Percentiles rank a stretch among this genome's conserved stretches.
Conservation (phyloP, 257 asterid genomes). For the Nicotiana sylvestris region DNA sequence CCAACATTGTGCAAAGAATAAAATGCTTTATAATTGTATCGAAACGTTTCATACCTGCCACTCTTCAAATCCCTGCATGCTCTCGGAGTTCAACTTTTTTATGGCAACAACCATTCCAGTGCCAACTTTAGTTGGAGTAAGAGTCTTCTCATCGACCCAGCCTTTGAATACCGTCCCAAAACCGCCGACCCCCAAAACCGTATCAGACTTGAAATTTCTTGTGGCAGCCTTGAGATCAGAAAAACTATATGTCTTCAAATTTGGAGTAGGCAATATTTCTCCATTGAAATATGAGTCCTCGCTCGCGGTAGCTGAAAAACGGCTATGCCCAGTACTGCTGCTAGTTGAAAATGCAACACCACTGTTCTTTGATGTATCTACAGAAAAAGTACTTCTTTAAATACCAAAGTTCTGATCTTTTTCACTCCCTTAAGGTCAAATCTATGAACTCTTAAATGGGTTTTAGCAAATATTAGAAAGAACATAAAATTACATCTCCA, state of each 20-base stretch:
- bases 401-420: conserved; percentile 6
- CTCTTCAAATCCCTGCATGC: conserved; percentile 47
- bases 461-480: not conserved
- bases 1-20: not conserved
- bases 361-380: conserved; percentile 48
- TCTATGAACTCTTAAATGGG: not conserved
- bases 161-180: conserved; percentile 52
- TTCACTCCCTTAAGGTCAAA: not conserved
- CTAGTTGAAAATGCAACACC: conserved; percentile 28
- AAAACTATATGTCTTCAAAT: conserved; percentile 29
- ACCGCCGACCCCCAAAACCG: conserved; percentile 45
- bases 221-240: conserved; percentile 40
- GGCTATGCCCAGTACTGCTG: conserved; percentile 40
- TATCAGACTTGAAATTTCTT: conserved; percentile 40
- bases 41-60: conserved; percentile 36
- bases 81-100: conserved; percentile 39
- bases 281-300: conserved; percentile 29
- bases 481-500: not conserved
- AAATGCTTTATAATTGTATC: not conserved
- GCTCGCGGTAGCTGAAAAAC: conserved; percentile 31
- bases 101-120: conserved; percentile 45
- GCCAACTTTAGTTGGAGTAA: conserved; percentile 31
- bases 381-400: not conserved
- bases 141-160: conserved; percentile 48
- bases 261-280: conserved; percentile 30